Evolutionary conservation across 805 yeast species (phyloP), one percentile per base, ranked within the genome.

Genomic region (Pichia insulana): DNA sequence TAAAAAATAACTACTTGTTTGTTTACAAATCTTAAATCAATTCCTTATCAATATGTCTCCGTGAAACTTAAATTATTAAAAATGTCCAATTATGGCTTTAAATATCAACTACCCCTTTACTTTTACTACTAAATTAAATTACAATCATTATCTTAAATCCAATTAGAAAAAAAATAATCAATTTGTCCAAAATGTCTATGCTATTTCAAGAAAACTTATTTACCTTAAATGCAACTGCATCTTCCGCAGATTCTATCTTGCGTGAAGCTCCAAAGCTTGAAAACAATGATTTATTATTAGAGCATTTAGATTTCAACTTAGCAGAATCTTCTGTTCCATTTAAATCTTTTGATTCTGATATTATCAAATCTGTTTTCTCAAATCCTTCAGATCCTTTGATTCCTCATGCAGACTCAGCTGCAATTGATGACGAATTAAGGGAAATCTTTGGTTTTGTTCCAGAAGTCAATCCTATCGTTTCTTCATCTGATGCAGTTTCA

Each of bases 341-440:
- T 46, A 70, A 28, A 11, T 28, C 73, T 49, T 65, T 80, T 53
- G 77, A 74, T 53, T 62, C 74, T 12, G 66, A 71, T 39, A 70
- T 74, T 26, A 56, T 76, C 50, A 74, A 73, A 40, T 71, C 78
- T 12, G 74, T 74, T 30, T 74, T 76, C 51, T 61, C 68, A 30
- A 39, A 39, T 9, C 16, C 53, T 50, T 80, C 87, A 86, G 75
- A 72, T 35, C 74, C 87, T 12, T 66, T 82, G 44, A 80, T 82
- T 8, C 45, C 42, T 6, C 7, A 17, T 19, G 67, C 58, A 17
- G 12, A 18, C 13, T 12, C 30, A 11, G 67, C 59, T 15, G 9
- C 30, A 7, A 13, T 42, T 12, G 49, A 44, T 34, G 43, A 45
- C 28, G 48, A 42, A 15, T 37, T 37, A 17, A 32, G 26, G 30